Evolutionary conservation across 768 basidiomycete genomes (phyloP), one percentile per base, ranked within the genome.

Genomic region (Amanita molliuscula): DNA sequence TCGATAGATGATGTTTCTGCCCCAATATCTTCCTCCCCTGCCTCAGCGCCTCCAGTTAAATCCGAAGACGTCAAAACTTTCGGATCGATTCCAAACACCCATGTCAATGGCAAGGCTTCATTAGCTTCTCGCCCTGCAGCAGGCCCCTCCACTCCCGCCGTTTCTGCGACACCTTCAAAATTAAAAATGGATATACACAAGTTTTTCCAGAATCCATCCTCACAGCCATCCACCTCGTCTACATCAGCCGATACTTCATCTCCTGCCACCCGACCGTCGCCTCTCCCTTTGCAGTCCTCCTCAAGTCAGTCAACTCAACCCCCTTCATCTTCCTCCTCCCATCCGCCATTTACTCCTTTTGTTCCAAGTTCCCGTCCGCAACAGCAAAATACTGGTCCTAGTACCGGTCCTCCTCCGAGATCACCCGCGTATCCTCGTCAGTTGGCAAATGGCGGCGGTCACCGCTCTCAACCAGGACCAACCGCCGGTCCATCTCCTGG

Each of bases 1-100:
- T 90, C 90, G 42, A 88, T 93, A 75, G 84, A 90, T 68, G 86
- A 89, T 66, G 77, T 75, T 56, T 67, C 74, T 52, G 81, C 88
- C 47, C 76, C 83, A 53, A 82, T 91, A 59, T 87, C 89, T 31
- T 85, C 88, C 41, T 89, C 88, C 7, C 88, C 90, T 31, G 85
- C 88, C 48, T 70, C 78, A 45, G 75, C 78, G 31, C 75, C 81
- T 36, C 70, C 70, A 55, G 74, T 80, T 61, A 82, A 79, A 71
- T 71, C 79, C 55, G 83, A 83, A 59, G 76, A 68, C 59, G 83
- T 91, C 58, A 89, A 83, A 66, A 78, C 85, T 38, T 93, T 93
- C 67, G 89, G 90, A 60, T 74, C 84, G 21, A 79, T 92, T 34
- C 79, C 81, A 38, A 81, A 77, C 46, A 72, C 72, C 53, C 75